Conservation (phyloP, 2,329 filamentous ascomycete genomes). For the Phoma sp. region DNA sequence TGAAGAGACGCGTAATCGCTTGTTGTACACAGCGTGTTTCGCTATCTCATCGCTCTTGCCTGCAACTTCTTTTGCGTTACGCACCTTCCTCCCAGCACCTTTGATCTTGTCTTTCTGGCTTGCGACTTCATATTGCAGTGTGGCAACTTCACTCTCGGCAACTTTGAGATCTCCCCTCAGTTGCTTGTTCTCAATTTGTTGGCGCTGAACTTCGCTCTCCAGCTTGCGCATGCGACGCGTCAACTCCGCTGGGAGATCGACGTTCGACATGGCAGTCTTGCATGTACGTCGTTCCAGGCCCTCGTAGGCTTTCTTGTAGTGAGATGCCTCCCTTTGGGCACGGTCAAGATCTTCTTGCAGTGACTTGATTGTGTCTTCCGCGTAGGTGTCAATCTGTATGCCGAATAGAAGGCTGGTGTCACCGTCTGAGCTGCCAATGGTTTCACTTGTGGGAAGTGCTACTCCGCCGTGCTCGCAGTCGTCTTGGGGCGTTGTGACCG, state of each 20-base stretch:
- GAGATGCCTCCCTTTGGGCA: background rate
- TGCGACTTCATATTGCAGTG: background rate
- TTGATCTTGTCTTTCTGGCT: conserved; percentile 22
- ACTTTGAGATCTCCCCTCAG: background rate
- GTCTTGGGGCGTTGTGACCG: background rate
- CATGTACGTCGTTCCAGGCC: background rate
- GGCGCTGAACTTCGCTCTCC: conserved; percentile 11
- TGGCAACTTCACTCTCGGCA: background rate
- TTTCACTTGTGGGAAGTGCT: background rate
- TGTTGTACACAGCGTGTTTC: conserved; percentile 21
- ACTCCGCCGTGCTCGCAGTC: background rate
- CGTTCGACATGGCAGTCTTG: background rate
- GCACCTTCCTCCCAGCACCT: conserved; percentile 25
- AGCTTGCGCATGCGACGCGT: conserved; percentile 16
- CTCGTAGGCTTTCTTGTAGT: background rate
- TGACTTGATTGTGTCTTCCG: conserved; percentile 5
- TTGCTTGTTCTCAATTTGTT: background rate
- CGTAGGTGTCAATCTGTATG: background rate
- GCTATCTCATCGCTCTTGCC: conserved; percentile 27
- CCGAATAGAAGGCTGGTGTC: background rate
- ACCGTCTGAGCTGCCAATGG: background rate
- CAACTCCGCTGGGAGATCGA: background rate
- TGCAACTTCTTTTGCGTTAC: conserved; percentile 23
- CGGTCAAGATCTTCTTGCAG: background rate
- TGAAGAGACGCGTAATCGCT: conserved; percentile 16